These are phyloP conservation scores for Jimgerdemannia lactiflua DNA, from an alignment of 192 early-diverging fungal species.

Conservation along the genomic window DNA sequence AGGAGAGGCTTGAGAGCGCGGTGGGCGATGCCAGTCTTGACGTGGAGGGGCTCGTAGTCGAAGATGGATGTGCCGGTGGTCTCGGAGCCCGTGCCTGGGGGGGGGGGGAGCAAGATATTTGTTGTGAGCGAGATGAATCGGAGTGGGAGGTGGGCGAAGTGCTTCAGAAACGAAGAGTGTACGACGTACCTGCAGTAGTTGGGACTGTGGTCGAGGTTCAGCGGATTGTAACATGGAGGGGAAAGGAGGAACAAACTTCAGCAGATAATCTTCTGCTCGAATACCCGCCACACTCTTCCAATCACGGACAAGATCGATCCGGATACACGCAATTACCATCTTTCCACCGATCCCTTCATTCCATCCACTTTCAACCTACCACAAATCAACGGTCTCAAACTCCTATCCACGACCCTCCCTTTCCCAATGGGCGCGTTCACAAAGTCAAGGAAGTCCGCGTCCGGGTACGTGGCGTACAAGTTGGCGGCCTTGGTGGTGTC, in stretches of 20 bases:
- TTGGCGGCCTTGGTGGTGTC: slow-evolving; percentile 93
- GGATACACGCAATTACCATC: neutral
- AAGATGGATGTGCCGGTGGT: slow-evolving; percentile 95
- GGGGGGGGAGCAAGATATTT: slow-evolving; percentile 44
- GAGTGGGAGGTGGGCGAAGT: slow-evolving; percentile 4
- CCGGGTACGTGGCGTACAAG: slow-evolving; percentile 75
- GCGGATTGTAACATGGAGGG: neutral
- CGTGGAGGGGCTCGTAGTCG: slow-evolving; percentile 76
- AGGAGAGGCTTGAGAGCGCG: slow-evolving; percentile 81
- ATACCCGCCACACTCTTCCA: too few relatives aligned
- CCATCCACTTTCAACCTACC: slow-evolving; percentile 24
- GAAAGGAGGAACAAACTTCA: too few relatives aligned
- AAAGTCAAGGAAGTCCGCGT: slow-evolving; percentile 87
- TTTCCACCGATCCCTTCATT: neutral
- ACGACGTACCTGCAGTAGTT: slow-evolving; percentile 34
- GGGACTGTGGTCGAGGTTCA: slow-evolving; percentile 19
- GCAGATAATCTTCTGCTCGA: too few relatives aligned
- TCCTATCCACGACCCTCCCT: slow-evolving; percentile 70
- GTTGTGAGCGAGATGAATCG: neutral
- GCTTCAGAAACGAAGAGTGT: neutral
- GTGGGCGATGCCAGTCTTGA: slow-evolving; percentile 90
- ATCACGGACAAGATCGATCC: slow-evolving; percentile 1
- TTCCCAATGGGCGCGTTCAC: slow-evolving; percentile 92
- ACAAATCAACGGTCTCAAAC: slow-evolving; percentile 78
- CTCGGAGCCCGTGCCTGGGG: slow-evolving; percentile 74